Evolutionary conservation across 2,329 filamentous ascomycete genomes (phyloP), one percentile per base, ranked within the genome.

Genomic region (Gyromitra esculenta): DNA sequence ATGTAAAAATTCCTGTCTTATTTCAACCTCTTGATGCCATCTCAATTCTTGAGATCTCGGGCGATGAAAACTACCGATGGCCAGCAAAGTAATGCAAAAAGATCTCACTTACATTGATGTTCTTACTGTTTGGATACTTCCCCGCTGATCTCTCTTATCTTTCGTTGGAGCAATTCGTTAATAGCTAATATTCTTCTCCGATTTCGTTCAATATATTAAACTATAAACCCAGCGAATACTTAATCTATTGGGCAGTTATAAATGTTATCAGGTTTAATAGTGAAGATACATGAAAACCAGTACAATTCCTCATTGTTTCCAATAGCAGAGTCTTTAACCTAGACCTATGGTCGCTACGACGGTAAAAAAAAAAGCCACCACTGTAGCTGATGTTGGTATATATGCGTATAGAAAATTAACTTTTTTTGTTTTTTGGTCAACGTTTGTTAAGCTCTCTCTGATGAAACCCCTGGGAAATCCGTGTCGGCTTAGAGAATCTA

Each of bases 81-180:
- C 60, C 59, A 63, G 59, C 59, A 63, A 7, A 31, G 21, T 45
- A 18, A 13, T 63, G 18, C 41, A 63, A n/a, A 63, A 35, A 63
- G 9, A 35, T 18, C 13, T 63, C 45, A 63, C 5, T 63, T n/a
- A 13, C n/a, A 63, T 48, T 13, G 7, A 25, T 48, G 25, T 18
- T 52, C 48, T 18, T 18, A 52, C 5, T 21, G 18, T n/a, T 18
- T 52, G n/a, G 15, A 52, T 52, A n/a, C 18, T 21, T 21, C 15
- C 48, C n/a, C 6, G 48, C 25, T 52, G 25, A 52, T 52, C 41
- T 31, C 18, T 15, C 39, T 50, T 63, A 13, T 31, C 60, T 63
- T n/a, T 63, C 18, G n/a, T 52, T 52, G n/a, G 18, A 15, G n/a
- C 48, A 52, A 52, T n/a, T 52, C 48, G 8, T 5, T 18, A n/a